Evolutionary conservation across 306 rosid genomes (phyloP), one percentile per base, ranked within the genome.

Genomic region (Pterocarpus santalinus): DNA sequence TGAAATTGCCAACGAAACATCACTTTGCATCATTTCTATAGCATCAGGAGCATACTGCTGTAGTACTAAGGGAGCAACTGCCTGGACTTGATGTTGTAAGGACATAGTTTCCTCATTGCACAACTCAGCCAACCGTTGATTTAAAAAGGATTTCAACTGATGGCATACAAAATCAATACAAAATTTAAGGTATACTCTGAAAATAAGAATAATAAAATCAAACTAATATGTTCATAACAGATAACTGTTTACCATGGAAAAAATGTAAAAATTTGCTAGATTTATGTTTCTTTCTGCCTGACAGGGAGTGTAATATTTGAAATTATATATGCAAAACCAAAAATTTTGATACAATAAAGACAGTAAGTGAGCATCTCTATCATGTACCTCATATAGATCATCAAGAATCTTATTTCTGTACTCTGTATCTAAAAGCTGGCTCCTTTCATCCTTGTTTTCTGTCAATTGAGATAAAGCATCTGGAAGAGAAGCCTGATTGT

Each of bases 1-100:
- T 30, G 98, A 92, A 82, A 94, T 91, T 79, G 94, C 97, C 86
- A 83, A 69, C 32, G 94, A 90, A 79, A 94, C 84, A 84, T 92
- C 91, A 44, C 81, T 82, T 53, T 90, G 84, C 97, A 94, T 92
- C 1, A 81, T 88, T 62, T 86, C 95, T 28, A 92, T 90, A 76
- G 90, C 90, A 85, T 92, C 97, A 17, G 91, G 84, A 47, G 95
- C 78, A 78, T 91, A 91, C 79, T 91, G 97, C 88, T 94, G 97
- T 65, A 94, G 87, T 69, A 87, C 97, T 82, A 90, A 92, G 32
- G 97, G 98, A 73, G 94, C 88, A 77, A 86, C 97, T 65, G 97
- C 90, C 88, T 94, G 98, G 47, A 94, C 98, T 92, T 92, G 97
- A 91, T 94, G 83, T 82, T 92, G 98, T 66, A 94, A 82, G 66